Evolutionary conservation across 2,329 filamentous ascomycete genomes (phyloP).

Genomic region (Lasiodiplodia gonubiensis): DNA sequence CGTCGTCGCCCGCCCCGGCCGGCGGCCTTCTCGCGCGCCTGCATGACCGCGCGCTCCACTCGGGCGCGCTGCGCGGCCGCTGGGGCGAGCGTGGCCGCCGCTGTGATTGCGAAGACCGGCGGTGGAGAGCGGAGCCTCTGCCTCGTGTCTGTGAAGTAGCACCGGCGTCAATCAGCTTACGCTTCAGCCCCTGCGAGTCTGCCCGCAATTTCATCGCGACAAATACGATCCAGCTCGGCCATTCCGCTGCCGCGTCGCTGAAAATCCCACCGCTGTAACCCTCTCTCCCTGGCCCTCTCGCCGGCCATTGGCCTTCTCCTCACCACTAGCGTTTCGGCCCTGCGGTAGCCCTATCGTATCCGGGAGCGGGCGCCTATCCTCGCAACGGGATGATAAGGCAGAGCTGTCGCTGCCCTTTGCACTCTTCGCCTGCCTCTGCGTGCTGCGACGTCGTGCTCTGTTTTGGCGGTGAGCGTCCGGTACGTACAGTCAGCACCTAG

Average conservation of each 20-base stretch:
- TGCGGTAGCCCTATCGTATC: conserved; percentile 19
- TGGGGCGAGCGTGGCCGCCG: conserved; percentile 3
- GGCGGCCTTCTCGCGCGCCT: conserved; percentile 1
- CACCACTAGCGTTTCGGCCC: conserved; percentile 10
- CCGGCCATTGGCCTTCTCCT: conserved; percentile 7
- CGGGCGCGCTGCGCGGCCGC: conserved; percentile 7
- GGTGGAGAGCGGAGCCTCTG: conserved; percentile 1
- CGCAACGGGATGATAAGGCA: background rate
- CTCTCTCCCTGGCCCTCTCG: background rate
- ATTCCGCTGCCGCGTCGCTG: conserved; percentile 11
- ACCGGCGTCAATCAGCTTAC: conserved; percentile 15
- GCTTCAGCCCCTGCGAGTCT: background rate
- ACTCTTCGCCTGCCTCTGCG: background rate
- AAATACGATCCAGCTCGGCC: conserved; percentile 19
- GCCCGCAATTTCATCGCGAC: conserved; percentile 19
- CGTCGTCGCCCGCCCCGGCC: background rate
- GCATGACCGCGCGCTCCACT: background rate
- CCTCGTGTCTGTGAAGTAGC: conserved; percentile 15
- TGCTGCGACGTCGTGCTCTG: background rate
- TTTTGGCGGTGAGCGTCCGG: conserved; percentile 12
- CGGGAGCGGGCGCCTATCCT: conserved; percentile 2
- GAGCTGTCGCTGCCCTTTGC: background rate
- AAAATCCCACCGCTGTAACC: conserved; percentile 10
- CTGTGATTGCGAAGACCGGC: conserved; percentile 14
- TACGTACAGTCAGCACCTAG: conserved; percentile 10